These are phyloP conservation scores for Candida sanyaensis DNA, from an alignment of 1,139 yeast species.

Conservation along the genomic window DNA sequence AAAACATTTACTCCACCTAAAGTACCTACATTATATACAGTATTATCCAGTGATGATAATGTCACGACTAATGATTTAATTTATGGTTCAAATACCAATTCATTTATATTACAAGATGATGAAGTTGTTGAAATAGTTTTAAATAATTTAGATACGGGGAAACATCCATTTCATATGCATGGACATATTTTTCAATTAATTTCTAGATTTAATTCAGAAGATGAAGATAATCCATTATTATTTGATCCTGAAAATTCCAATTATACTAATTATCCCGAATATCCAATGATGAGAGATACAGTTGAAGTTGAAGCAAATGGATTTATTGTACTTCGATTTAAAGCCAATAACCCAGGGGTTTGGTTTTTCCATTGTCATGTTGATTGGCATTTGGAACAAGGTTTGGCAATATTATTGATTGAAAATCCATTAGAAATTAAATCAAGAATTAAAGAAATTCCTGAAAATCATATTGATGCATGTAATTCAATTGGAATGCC, in stretches of 20 bases:
- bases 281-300: conserved; percentile 74
- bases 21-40: conserved; percentile 80
- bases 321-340: conserved; percentile 59
- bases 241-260: conserved; percentile 41
- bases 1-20: conserved; percentile 75
- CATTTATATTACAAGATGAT: conserved; percentile 68
- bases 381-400: conserved; percentile 67
- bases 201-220: conserved; percentile 35
- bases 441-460: conserved; percentile 44
- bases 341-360: conserved; percentile 62
- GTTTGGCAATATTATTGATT: conserved; percentile 51
- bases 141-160: conserved; percentile 74
- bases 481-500: conserved; percentile 58
- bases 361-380: conserved; percentile 70
- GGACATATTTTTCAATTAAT: conserved; percentile 75
- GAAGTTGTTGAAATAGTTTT: conserved; percentile 68
- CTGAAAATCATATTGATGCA: conserved; percentile 57
- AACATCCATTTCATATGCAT: conserved; percentile 88
- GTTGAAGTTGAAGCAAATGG: conserved; percentile 67
- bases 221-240: conserved; percentile 37
- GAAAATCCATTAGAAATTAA: conserved; percentile 62
- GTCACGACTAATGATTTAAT: conserved; percentile 44
- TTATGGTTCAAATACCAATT: conserved; percentile 77
- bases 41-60: conserved; percentile 48
- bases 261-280: conserved; percentile 33